phyloP scores from a whole-genome alignment of 1,139 yeast genomes.

The Kurtzmaniella natalensis region DNA sequence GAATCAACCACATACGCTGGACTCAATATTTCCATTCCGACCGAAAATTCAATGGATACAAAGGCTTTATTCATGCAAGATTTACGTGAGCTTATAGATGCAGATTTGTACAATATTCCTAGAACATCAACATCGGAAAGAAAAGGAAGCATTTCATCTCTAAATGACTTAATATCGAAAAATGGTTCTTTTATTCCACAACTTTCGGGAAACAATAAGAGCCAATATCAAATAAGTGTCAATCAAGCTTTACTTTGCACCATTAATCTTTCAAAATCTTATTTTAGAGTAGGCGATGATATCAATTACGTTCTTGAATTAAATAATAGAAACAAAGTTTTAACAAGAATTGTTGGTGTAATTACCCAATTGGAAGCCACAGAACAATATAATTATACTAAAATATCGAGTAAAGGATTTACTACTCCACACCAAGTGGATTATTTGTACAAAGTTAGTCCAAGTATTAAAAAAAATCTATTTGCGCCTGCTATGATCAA shows the following conservation, averaged over 20 bases:
- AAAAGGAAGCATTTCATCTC: constrained; percentile 21
- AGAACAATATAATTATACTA: constrained; percentile 28
- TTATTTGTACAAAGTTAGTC: constrained; percentile 36
- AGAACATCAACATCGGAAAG: constrained; percentile 29
- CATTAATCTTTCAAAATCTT: constrained; percentile 36
- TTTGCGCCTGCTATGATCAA: constrained; percentile 28
- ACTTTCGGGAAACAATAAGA: constrained; percentile 28
- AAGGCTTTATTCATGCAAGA: constrained; percentile 27
- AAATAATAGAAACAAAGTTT: constrained; percentile 11
- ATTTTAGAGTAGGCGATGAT: constrained; percentile 49
- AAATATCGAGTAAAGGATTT: constrained; percentile 9
- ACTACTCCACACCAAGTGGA: constrained; percentile 13
- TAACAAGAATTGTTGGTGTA: constrained; percentile 30
- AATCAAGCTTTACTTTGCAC: constrained; percentile 31
- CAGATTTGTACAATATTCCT: constrained; percentile 34
- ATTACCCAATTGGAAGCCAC: constrained; percentile 38
- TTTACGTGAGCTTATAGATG: constrained; percentile 26
- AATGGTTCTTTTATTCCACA: constrained; percentile 19
- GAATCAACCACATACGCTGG: too few species aligned
- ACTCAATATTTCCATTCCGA: too few species aligned
- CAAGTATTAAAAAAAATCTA: constrained; percentile 31
- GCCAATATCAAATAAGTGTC: constrained; percentile 36
- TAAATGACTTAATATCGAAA: constrained; percentile 8
- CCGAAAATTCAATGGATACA: constrained; percentile 7
- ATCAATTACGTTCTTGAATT: constrained; percentile 33